Conservation (phyloP, 352 stramenopile genomes). For the Pythium aphanidermatum region DNA sequence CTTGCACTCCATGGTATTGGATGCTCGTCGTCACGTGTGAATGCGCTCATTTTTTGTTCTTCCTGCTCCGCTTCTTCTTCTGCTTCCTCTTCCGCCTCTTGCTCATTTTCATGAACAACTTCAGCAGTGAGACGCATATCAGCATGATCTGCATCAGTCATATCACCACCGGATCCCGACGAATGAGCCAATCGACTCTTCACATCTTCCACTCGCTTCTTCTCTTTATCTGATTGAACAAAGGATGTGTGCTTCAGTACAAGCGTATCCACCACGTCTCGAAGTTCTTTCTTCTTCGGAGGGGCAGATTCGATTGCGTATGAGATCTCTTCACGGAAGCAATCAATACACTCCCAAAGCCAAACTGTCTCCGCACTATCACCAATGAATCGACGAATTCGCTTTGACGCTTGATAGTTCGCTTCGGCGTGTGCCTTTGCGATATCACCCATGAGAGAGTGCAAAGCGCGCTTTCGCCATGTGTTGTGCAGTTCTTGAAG, state of each 20-base stretch:
- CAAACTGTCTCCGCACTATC: constrained; percentile 28
- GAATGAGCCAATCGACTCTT: constrained; percentile 58
- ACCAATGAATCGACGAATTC: constrained; percentile 65
- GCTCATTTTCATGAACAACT: constrained; percentile 89
- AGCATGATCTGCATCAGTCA: constrained; percentile 53
- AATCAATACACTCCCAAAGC: constrained; percentile 62
- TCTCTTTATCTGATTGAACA: constrained; percentile 43
- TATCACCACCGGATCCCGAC: constrained; percentile 28
- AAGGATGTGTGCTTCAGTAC: constrained; percentile 57
- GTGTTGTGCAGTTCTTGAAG: constrained; percentile 97
- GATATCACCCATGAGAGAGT: constrained; percentile 68
- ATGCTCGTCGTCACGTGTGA: constrained; percentile 85
- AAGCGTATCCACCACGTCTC: constrained; percentile 54
- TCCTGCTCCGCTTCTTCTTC: constrained; percentile 88
- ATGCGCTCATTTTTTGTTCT: constrained; percentile 90
- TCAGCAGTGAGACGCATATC: constrained; percentile 77
- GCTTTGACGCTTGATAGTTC: constrained; percentile 25
- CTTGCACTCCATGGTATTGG: constrained; percentile 72
- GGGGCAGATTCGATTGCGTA: constrained; percentile 62
- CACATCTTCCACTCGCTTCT: constrained; percentile 46
- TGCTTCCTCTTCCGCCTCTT: constrained; percentile 82
- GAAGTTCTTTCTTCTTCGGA: constrained; percentile 64
- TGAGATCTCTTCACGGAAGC: constrained; percentile 78
- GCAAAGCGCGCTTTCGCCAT: constrained; percentile 93
- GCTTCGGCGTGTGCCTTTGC: constrained; percentile 3